Evolutionary conservation across 1,284 basidiomycete genomes (phyloP), one percentile per base, ranked within the genome.

Genomic region (Cronartium quercuum): DNA sequence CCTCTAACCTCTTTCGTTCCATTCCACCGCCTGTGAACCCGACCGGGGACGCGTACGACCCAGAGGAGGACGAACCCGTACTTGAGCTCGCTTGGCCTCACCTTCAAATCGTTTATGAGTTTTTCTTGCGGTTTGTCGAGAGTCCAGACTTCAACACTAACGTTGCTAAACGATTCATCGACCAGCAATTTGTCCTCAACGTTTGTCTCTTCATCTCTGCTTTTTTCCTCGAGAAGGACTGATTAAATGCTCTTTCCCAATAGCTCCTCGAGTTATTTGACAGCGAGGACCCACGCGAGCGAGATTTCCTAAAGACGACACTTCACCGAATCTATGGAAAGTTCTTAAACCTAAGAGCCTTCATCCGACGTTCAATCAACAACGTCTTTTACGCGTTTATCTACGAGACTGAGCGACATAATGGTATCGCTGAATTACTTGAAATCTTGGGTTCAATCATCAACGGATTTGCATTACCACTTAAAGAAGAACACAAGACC

Each of bases 371-470:
- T 74, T 98, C 95, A 75, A 98, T 99, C 88, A 97, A 97, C 86
- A 96, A 98, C 80, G 95, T 98, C 81, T 99, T 99, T 83, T 98
- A 96, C 87, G 90, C 95, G 82, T 98, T 98, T 84, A 87, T 98
- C 79, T 98, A 98, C 83, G 95, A 98, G 83, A 95, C 94, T 0
- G 96, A 98, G 82, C 88, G 96, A 64, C 95, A 98, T 85, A 99
- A 99, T 82, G 96, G 96, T 62, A 98, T 99, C 78, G 96, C 96
- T 57, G 96, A 99, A 83, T 86, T 99, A 60, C 86, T 99, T 76
- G 96, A 99, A 83, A 99, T 99, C 77, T 86, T 99, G 55, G 96
- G 96, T 1, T 98, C 95, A 35, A 98, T 99, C 84, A 99, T 99
- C 87, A 99, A 99, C 81, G 96, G 96, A 38, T 99, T 99, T 80